Conservation (phyloP, 805 yeast species). For the baker's yeast (Saccharomyces cerevisiae) region DNA sequence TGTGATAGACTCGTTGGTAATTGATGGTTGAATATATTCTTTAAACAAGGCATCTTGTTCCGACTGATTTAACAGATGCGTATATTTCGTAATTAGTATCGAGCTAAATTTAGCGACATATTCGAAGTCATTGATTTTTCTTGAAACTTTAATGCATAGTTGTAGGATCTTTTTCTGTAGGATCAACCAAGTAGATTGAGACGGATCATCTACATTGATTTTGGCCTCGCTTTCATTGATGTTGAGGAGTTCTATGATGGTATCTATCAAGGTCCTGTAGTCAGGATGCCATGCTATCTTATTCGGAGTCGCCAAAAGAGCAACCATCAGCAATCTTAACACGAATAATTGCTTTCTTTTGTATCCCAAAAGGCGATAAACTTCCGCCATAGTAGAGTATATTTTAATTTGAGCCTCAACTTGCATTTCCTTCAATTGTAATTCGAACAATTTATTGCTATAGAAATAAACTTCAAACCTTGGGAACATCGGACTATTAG, state of each 20-base stretch:
- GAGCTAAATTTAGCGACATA: slow-evolving; percentile 42
- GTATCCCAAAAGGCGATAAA: slow-evolving; percentile 55
- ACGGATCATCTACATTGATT: slow-evolving; percentile 16
- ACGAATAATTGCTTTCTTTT: slow-evolving; percentile 62
- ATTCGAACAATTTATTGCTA: slow-evolving; percentile 39
- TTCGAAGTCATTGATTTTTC: slow-evolving; percentile 39
- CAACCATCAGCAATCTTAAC: slow-evolving; percentile 53
- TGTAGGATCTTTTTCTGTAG: slow-evolving; percentile 50
- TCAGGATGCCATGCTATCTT: slow-evolving; percentile 22
- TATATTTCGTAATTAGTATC: slow-evolving; percentile 47
- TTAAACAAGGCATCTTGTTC: slow-evolving; percentile 46
- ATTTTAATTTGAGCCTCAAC: slow-evolving; percentile 50
- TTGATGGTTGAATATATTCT: slow-evolving; percentile 20
- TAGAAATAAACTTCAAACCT: slow-evolving; percentile 40
- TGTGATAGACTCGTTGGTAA: slow-evolving; percentile 18
- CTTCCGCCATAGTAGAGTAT: slow-evolving; percentile 55
- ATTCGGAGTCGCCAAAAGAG: slow-evolving; percentile 37
- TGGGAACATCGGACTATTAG: slow-evolving; percentile 18
- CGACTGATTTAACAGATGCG: slow-evolving; percentile 43
- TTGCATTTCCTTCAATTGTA: slow-evolving; percentile 39
- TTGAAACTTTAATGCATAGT: slow-evolving; percentile 45
- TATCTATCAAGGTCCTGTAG: slow-evolving; percentile 39
- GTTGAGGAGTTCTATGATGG: slow-evolving; percentile 47
- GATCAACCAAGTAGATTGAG: slow-evolving; percentile 42
- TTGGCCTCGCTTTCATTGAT: slow-evolving; percentile 36